Evolutionary conservation across 2,329 filamentous ascomycete genomes (phyloP), one percentile per base, ranked within the genome.

Genomic region (Paradendryphiella salina): DNA sequence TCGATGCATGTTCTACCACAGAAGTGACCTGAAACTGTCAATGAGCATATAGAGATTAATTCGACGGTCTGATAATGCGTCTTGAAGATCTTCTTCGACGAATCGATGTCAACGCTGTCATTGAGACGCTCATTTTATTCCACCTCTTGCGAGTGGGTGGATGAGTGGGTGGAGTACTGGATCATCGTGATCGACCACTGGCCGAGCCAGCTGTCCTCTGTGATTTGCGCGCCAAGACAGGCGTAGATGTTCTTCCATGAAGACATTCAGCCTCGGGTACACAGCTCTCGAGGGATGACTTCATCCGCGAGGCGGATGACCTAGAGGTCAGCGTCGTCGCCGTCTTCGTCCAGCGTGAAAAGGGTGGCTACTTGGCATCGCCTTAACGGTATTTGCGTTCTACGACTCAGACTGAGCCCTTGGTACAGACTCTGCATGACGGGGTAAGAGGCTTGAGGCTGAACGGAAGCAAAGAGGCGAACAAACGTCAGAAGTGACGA

Each of bases 401-500:
- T 21, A 49, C 40, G 52, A 41, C 38, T 47, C 18, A 31, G 23
- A 15, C 39, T 20, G 32, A 46, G 35, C 31, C 21, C 10, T 33
- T 32, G 21, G n/a, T 11, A 13, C 14, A 26, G 43, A 43, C 47
- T 31, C 42, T 42, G 48, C 38, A 52, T 46, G 32, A 33, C 33
- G 33, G 35, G 35, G 14, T 28, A 36, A 49, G 48, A 56, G 56
- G 52, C 54, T 56, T 49, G 57, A 59, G 52, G 57, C 57, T 59
- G 52, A 46, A 55, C 17, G 31, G 50, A 35, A 32, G 23, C 23
- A 33, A 36, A 48, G 31, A 46, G 40, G 41, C 42, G 44, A 47
- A 17, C 32, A 39, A 57, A 57, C 59, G 59, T 64, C 59, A 63
- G 55, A 42, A 23, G 59, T 61, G 57, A 59, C 60, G 58, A 58